Base-by-base conservation (phyloP, 179 eudicot species). In the Spergularia azorica region DNA sequence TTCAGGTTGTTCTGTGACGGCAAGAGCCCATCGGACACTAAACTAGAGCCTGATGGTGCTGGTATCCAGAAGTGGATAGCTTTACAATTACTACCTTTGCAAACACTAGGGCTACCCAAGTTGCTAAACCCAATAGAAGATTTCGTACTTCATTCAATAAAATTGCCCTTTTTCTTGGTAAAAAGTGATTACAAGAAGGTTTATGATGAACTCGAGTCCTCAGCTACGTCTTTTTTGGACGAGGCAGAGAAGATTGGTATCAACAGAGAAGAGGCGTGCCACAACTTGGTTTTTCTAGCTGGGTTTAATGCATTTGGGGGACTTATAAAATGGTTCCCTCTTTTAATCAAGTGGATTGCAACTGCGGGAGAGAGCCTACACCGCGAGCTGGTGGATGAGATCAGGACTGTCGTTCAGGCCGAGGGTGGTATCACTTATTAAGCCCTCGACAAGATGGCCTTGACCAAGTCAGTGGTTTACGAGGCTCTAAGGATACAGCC, bases 241-340 rank as follows among this genome's bases (percentile, higher is more conserved):
- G 81, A 78, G 66, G 91, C 90, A 0, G 89, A 81, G 70, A 80
- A 72, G 0, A 3, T 14, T 12, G 94, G 90, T 2, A 15, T 91
- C 1, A 60, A 76, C 12, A 62, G 87, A 56, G 89, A 87, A 9
- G 94, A 91, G 75, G 94, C 94, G 0, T 85, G 88, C 32, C 92
- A 91, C 64, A 91, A 91, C 54, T 66, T 91, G 3, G 68, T 87
- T 6, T 91, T 84, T 26, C 10, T 86, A 6, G 83, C 85, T 0
- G 87, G 90, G 0, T 90, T 91, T 48, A 90, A 83, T 43, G 70
- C 92, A 0, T 87, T 79, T 15, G 97, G 87, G 2, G 92, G 95
- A 12, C 73, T 88, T 79, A 82, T 76, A 32, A 63, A 6, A 2
- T n/a, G 83, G 64, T 86, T 88, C 14, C 88, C 94, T 0, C 38